These are phyloP conservation scores for Fraxinus paxiana DNA, from an alignment of 305 asterid species.

Conservation along the genomic window DNA sequence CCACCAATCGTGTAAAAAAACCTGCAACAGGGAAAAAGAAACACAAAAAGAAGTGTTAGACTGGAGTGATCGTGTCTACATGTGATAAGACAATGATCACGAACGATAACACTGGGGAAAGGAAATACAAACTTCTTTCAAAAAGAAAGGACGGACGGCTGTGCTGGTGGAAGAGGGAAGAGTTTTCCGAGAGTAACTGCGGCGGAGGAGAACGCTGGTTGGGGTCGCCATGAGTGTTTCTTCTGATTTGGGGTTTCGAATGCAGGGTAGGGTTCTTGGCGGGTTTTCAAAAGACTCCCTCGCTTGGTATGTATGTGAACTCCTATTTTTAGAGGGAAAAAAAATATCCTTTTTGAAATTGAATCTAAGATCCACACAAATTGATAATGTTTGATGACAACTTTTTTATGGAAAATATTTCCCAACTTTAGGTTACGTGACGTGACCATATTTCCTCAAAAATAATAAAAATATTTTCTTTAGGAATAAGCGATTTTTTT, in stretches of 20 bases:
- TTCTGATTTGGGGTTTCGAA: neutral
- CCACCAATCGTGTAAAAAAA: neutral
- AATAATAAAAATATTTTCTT: too few relatives aligned
- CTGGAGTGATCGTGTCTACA: neutral
- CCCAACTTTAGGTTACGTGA: too few relatives aligned
- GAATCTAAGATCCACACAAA: too few relatives aligned
- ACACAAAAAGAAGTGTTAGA: constrained; percentile 19
- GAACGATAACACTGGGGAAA: neutral
- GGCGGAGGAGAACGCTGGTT: constrained; percentile 1
- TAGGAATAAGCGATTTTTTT: too few relatives aligned
- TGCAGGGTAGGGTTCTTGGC: neutral
- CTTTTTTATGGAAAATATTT: too few relatives aligned
- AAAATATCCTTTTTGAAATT: too few relatives aligned
- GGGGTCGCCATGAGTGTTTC: constrained; percentile 12
- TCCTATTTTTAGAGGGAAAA: neutral
- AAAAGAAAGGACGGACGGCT: constrained; percentile 6
- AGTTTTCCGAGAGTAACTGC: neutral
- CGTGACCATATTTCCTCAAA: too few relatives aligned
- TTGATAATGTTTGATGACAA: too few relatives aligned
- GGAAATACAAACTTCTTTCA: constrained; percentile 22
- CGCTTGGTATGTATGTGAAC: neutral
- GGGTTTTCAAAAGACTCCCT: neutral
- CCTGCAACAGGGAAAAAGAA: neutral
- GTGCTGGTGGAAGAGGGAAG: constrained; percentile 12
- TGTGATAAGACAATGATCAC: neutral